Percentiles rank a stretch among this genome's conserved stretches.
Conservation (phyloP, 2,329 filamentous ascomycete genomes). For the Xylaria digitata region DNA sequence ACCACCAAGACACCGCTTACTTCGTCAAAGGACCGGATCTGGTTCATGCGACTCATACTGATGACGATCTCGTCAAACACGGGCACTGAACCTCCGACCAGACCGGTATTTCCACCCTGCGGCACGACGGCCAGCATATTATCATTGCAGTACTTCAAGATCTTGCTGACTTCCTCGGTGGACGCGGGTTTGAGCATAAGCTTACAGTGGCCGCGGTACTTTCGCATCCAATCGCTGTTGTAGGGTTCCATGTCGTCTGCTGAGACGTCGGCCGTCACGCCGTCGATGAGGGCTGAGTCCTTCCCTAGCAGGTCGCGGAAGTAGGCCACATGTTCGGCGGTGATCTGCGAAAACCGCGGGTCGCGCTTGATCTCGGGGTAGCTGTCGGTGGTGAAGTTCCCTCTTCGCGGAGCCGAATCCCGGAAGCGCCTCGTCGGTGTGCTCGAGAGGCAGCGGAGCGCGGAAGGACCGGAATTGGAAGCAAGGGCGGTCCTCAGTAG, state of each 20-base stretch:
- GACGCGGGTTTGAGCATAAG: constrained; percentile 87
- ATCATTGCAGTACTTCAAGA: constrained; percentile 95
- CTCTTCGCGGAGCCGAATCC: constrained; percentile 46
- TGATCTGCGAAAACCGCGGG: constrained; percentile 77
- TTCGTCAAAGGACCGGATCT: constrained; percentile 90
- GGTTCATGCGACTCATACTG: constrained; percentile 89
- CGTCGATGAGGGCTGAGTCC: constrained; percentile 85
- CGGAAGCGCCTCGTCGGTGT: constrained; percentile 46
- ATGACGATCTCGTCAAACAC: constrained; percentile 99
- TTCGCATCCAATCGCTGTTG: constrained; percentile 99
- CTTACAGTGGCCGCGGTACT: constrained; percentile 90
- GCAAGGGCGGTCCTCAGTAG: constrained; percentile 36
- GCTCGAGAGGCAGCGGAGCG: constrained; percentile 46
- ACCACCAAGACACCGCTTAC: constrained; percentile 90
- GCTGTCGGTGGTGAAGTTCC: constrained; percentile 85
- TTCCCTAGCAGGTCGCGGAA: constrained; percentile 85
- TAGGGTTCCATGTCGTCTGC: constrained; percentile 87
- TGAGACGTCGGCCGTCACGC: constrained; percentile 75
- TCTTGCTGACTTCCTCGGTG: constrained; percentile 88
- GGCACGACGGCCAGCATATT: constrained; percentile 92
- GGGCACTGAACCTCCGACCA: constrained; percentile 94
- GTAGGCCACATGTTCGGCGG: constrained; percentile 80
- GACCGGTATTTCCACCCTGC: constrained; percentile 95
- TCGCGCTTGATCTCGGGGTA: constrained; percentile 88
- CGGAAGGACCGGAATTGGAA: neutral